A percentile compares a stretch with the other conserved stretches of the same genome.
phyloP scores from a whole-genome alignment of 2,329 filamentous ascomycete genomes.

The Camptophora hylomeconis region DNA sequence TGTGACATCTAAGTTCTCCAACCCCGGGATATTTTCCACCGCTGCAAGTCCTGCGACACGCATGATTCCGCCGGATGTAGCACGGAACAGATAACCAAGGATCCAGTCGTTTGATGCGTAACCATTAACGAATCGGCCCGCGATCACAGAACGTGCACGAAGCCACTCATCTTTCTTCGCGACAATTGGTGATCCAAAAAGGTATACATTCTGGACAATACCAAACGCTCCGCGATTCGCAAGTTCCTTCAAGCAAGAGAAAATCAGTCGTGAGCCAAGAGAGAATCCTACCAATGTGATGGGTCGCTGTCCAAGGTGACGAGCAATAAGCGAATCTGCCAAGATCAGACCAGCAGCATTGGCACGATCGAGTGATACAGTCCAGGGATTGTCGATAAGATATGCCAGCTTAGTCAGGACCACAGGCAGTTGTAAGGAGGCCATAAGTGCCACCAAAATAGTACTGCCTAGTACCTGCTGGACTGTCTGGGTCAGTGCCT shows the following conservation, averaged over 20 bases:
- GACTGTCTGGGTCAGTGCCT: conserved; percentile 91
- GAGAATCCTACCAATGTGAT: conserved; percentile 93
- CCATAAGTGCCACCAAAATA: conserved; percentile 79
- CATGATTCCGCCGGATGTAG: conserved; percentile 85
- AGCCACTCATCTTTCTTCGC: conserved; percentile 84
- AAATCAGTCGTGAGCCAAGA: conserved; percentile 81
- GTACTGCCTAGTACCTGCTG: conserved; percentile 91
- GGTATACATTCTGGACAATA: conserved; percentile 84
- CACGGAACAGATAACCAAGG: conserved; percentile 82
- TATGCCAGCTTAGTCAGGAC: conserved; percentile 89
- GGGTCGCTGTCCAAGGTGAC: conserved; percentile 79
- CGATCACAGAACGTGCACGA: conserved; percentile 66
- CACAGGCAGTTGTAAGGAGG: conserved; percentile 80
- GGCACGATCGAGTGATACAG: conserved; percentile 84
- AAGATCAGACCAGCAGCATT: conserved; percentile 81
- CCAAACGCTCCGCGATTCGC: conserved; percentile 72
- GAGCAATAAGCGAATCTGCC: conserved; percentile 83
- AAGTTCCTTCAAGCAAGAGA: conserved; percentile 78
- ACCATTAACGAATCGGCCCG: conserved; percentile 88
- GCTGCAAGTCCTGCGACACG: conserved; percentile 71
- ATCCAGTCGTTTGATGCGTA: conserved; percentile 97
- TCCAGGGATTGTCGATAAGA: conserved; percentile 96
- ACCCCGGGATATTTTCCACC: conserved; percentile 59
- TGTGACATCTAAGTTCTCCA: conserved; percentile 85
- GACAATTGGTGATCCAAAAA: conserved; percentile 86